phyloP scores from a whole-genome alignment of 306 rosid genomes.

The Prunus padus region DNA sequence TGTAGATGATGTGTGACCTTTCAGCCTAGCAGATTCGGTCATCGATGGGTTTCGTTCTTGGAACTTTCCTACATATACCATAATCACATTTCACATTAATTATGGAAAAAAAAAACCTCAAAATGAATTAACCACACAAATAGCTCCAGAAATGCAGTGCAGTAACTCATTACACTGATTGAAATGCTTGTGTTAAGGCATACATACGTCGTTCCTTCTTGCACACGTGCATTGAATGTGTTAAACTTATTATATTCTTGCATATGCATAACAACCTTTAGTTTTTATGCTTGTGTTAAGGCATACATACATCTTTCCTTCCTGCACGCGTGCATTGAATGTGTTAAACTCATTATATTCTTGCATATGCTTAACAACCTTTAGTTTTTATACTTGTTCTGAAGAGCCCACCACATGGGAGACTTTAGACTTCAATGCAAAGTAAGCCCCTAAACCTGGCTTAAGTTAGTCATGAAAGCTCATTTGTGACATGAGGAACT shows the following conservation, averaged over 20 bases:
- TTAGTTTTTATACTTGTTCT: not conserved
- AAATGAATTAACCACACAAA: not conserved
- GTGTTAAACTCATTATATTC: not conserved
- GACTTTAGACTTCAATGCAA: not conserved
- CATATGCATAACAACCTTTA: not conserved
- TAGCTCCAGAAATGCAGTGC: not conserved
- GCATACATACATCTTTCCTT: not conserved
- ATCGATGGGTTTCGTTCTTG: slow-evolving; percentile 39
- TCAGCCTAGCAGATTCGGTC: not conserved
- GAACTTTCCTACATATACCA: slow-evolving; percentile 49
- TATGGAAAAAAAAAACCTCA: not conserved
- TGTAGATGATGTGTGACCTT: slow-evolving; percentile 21
- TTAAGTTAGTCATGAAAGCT: not conserved
- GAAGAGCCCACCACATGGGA: not conserved
- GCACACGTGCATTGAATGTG: not conserved
- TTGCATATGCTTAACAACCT: not conserved
- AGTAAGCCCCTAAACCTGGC: not conserved
- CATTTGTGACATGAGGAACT: not conserved
- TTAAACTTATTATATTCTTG: not conserved
- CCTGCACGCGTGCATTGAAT: not conserved
- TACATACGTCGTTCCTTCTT: not conserved
- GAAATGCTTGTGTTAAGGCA: not conserved
- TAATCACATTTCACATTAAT: slow-evolving; percentile 2
- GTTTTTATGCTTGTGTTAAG: not conserved
- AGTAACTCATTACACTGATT: not conserved